phyloP scores from a whole-genome alignment of 306 rosid species.

The Mimosa pudica region DNA sequence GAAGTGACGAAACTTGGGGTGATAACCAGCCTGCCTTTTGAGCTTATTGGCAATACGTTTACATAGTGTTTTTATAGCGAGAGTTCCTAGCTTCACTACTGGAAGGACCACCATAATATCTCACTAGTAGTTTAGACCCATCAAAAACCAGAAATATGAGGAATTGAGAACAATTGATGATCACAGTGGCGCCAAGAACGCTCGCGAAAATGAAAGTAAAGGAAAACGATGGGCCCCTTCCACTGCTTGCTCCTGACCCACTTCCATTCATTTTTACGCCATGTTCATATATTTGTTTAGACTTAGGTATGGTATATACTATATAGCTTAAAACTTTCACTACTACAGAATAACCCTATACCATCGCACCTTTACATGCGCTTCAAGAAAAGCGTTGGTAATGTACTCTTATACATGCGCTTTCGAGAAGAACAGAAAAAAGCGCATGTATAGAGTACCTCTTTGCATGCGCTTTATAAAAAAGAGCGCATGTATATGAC shows the following conservation, averaged over 20 bases:
- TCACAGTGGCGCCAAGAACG: not conserved
- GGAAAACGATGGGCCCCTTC: not conserved
- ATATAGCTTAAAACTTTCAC: too few species aligned
- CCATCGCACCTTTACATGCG: too few species aligned
- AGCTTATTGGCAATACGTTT: constrained; percentile 53
- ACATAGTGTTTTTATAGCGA: constrained; percentile 41
- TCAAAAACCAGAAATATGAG: not conserved
- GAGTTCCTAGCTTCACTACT: constrained; percentile 46
- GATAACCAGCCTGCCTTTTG: constrained; percentile 47
- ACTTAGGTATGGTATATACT: too few species aligned
- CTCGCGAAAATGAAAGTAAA: not conserved
- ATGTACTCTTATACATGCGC: too few species aligned
- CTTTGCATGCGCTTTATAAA: too few species aligned
- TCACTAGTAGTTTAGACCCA: not conserved
- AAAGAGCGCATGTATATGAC: too few species aligned
- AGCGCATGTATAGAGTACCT: too few species aligned
- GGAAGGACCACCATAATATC: constrained; percentile 55
- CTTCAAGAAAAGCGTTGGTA: too few species aligned
- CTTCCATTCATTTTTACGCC: too few species aligned
- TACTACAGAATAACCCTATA: too few species aligned
- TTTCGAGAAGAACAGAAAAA: too few species aligned
- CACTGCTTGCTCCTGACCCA: not conserved
- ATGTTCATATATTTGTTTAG: too few species aligned
- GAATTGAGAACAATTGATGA: not conserved
- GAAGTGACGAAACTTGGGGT: constrained; percentile 46